Evolutionary conservation across 129 eudicot species (phyloP), one percentile per base, ranked within the genome.

Genomic region (Chrysanthemum lavandulifolium): DNA sequence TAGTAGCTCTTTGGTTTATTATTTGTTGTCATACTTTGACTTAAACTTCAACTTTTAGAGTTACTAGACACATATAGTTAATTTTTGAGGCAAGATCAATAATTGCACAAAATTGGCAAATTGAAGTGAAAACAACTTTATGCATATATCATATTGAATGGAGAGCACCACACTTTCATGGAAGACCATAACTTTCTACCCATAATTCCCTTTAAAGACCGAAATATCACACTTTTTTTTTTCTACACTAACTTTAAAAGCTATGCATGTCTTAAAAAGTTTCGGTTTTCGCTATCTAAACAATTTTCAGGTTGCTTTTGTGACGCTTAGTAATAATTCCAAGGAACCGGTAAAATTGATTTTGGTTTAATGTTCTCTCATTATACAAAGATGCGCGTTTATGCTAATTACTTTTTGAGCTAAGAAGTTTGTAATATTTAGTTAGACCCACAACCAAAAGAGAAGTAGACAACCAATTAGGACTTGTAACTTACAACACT

Each of bases 111-210:
- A 51, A 14, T 53, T 53, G 47, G 47, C 47, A 40, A 31, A 6
- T 40, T 40, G 1, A 40, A 40, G 10, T 40, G 47, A 40, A 40
- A 40, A 40, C 47, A 40, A 40, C 47, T 40, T 40, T 40, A 36
- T 45, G 11, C 10, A 45, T 15, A n/a, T 27, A 21, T 61, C 33
- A 25, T 33, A 31, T 14, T 16, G 50, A 63, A 10, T 36, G 48
- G 12, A 63, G 68, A 63, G 68, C 33, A 33, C 49, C 68, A 25
- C 73, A 50, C 13, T 49, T 67, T 23, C 43, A 48, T 67, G 36
- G 59, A 11, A 23, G 60, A 47, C 72, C 61, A 69, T 52, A 27
- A 69, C 61, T 51, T 69, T 69, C 61, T 52, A n/a, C 61, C 73
- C 7, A 51, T 69, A 69, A 69, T 25, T 68, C 19, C 50, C 68